Base-by-base conservation (phyloP, 495 filamentous ascomycete species). In the Trichoderma virens region DNA sequence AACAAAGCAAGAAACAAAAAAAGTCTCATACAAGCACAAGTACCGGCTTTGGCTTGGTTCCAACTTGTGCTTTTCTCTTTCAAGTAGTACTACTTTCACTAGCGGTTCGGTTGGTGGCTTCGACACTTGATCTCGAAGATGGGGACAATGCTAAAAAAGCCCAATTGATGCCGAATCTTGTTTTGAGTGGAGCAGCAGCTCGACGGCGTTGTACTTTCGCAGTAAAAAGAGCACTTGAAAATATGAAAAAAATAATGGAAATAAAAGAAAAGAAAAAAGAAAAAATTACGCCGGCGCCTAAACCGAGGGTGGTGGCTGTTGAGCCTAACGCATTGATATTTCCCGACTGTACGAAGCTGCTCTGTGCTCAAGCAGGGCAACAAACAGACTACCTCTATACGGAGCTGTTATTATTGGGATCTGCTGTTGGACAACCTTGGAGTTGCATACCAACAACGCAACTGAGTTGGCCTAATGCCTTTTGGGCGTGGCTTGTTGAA, bases 401-500 rank as follows among this genome's bases (percentile, higher is more conserved):
- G 32, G 32, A 35, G 13, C 16, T n/a, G 16, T 16, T 45, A 45
- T 56, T 30, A 56, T 56, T 56, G 25, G 7, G 51, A 56, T 56
- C 23, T 56, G 25, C 51, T 14, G 25, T 13, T 30, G 25, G 51
- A 45, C 41, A 35, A 35, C 43, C 3, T 47, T 23, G n/a, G 43
- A 47, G 18, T 23, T n/a, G n/a, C n/a, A n/a, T 47, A 20, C 18
- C 43, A 20, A 30, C 51, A n/a, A 7, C 51, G 13, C 1, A 23
- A 13, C 13, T 8, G n/a, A 20, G 16, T 7, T n/a, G 23, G 45
- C n/a, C 45, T 41, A 41, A 18, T 51, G 45, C 45, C 2, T 20
- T 51, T 56, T 56, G 23, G 51, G 51, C 51, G 51, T 30, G 51
- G 51, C 51, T 56, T n/a, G 25, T 8, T 56, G 51, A 27, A 56